Conservation (phyloP, 345 rosid genomes). For the Odontarrhena argentea region DNA sequence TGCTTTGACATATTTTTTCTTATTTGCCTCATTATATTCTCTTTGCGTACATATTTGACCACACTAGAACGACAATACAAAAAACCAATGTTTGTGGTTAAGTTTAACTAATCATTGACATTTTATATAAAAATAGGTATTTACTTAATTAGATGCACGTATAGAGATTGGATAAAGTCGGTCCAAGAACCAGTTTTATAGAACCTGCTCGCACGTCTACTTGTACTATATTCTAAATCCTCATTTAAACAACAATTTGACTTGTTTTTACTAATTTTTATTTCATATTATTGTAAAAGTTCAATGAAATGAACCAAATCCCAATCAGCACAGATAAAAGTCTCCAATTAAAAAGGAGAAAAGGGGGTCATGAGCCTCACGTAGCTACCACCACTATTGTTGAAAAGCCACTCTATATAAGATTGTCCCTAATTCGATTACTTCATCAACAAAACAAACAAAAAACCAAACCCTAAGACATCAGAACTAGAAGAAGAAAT, state of each 20-base stretch:
- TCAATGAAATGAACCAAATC: conserved; percentile 34
- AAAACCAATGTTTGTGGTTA: neutral
- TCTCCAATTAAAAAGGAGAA: conserved; percentile 21
- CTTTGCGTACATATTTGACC: neutral
- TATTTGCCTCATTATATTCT: too few relatives aligned
- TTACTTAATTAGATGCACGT: conserved; percentile 39
- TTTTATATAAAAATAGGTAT: neutral
- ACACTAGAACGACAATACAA: neutral
- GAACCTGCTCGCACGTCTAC: conserved; percentile 43
- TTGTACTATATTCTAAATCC: conserved; percentile 18
- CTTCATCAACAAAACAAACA: conserved; percentile 27
- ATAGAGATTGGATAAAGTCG: conserved; percentile 32
- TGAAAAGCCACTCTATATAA: conserved; percentile 28
- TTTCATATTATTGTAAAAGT: neutral
- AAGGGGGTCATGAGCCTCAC: conserved; percentile 34
- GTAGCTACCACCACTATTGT: conserved; percentile 37
- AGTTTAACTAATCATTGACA: conserved; percentile 1
- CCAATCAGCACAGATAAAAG: conserved; percentile 36
- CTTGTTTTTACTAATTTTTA: conserved; percentile 13
- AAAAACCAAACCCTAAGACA: conserved; percentile 16
- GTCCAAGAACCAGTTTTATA: conserved; percentile 18
- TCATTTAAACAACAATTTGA: conserved; percentile 37
- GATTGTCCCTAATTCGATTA: conserved; percentile 19
- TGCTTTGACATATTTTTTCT: too few relatives aligned
- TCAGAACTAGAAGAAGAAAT: neutral